These are phyloP conservation scores for Leptographium wingfieldii DNA, from an alignment of 2,329 filamentous ascomycete genomes.

Conservation along the genomic window DNA sequence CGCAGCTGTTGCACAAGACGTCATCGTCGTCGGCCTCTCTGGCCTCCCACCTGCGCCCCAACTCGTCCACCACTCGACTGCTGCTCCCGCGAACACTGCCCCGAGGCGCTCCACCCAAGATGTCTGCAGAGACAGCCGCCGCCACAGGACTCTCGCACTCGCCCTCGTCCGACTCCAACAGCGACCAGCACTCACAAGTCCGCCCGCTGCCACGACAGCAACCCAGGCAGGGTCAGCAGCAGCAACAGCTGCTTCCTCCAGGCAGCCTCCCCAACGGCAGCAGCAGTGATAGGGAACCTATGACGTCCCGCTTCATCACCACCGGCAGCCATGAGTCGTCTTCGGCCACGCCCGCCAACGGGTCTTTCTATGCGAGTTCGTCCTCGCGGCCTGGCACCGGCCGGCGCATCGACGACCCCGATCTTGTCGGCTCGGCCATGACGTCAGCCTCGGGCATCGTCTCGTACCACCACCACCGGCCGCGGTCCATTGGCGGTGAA, in stretches of 20 bases:
- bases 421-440: constrained; percentile 16
- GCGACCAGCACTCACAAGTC: constrained; percentile 6
- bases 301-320: constrained; percentile 49
- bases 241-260: constrained; percentile 13
- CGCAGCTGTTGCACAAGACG: background rate
- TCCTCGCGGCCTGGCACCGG: constrained; percentile 13
- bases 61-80: constrained; percentile 21
- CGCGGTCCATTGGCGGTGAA: constrained; percentile 28
- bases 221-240: constrained; percentile 22
- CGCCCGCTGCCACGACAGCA: constrained; percentile 9
- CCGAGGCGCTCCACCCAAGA: constrained; percentile 48
- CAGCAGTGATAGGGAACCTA: constrained; percentile 31
- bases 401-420: constrained; percentile 11
- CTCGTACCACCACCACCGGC: constrained; percentile 16
- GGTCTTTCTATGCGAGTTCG: constrained; percentile 35
- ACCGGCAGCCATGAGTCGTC: constrained; percentile 24
- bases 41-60: background rate
- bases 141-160: constrained; percentile 16
- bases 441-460: background rate
- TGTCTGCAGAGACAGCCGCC: constrained; percentile 40
- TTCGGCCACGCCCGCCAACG: constrained; percentile 36
- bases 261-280: constrained; percentile 20
- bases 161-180: constrained; percentile 12
- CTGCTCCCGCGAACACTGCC: constrained; percentile 49
- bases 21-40: constrained; percentile 1